These are phyloP conservation scores for Naematelia encephala DNA, from an alignment of 768 basidiomycete species.

Conservation along the genomic window DNA sequence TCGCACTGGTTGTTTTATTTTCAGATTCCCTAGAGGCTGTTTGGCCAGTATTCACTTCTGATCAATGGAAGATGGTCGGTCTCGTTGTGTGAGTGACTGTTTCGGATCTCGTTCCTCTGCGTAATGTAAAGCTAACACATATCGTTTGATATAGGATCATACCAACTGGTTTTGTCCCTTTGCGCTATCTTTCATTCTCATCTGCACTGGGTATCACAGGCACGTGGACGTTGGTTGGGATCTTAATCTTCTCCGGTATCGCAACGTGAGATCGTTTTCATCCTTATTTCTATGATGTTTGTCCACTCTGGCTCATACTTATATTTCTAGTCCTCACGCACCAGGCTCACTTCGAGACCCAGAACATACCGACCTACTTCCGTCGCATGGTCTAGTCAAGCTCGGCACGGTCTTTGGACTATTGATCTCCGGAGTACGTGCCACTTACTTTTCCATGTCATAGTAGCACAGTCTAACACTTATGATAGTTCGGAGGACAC, in stretches of 20 bases:
- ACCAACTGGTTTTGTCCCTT: conserved; percentile 43
- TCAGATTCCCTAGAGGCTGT: conserved; percentile 43
- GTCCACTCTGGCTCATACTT: neutral
- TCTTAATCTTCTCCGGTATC: conserved; percentile 43
- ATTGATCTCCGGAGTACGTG: conserved; percentile 31
- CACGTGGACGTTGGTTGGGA: conserved; percentile 38
- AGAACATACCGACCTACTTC: conserved; percentile 40
- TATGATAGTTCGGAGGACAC: conserved; percentile 41
- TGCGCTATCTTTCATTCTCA: conserved; percentile 45
- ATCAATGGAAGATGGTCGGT: conserved; percentile 41
- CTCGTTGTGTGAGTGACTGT: conserved; percentile 25
- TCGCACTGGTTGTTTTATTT: conserved; percentile 41
- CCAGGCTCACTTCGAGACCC: conserved; percentile 45
- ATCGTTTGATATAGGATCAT: conserved; percentile 33
- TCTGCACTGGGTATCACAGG: conserved; percentile 40
- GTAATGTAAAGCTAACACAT: no score
- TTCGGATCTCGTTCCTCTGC: no score
- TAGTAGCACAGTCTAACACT: conserved; percentile 10
- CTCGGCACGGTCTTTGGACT: conserved; percentile 39
- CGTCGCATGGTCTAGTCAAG: conserved; percentile 39
- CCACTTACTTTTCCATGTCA: no score
- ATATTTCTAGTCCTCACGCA: conserved; percentile 7
- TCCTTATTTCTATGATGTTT: neutral
- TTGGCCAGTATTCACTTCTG: conserved; percentile 30
- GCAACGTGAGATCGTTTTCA: conserved; percentile 37